These are phyloP conservation scores for Phytophthora sp. DNA, from an alignment of 352 stramenopile species.

Conservation along the genomic window DNA sequence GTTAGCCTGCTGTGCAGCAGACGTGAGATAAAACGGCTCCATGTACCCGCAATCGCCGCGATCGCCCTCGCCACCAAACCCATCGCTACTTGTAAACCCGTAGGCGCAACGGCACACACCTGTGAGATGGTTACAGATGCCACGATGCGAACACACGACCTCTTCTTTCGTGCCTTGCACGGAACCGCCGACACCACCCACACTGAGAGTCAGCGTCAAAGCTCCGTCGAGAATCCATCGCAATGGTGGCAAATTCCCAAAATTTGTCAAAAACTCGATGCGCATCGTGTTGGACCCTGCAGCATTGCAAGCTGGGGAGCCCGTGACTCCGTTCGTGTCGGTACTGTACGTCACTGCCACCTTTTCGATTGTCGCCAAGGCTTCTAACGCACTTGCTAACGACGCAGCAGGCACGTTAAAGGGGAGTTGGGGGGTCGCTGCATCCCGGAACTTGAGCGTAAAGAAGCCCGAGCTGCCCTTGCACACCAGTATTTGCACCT, in stretches of 20 bases:
- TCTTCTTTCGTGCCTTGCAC: slow-evolving; percentile 72
- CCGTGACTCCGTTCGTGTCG: slow-evolving; percentile 24
- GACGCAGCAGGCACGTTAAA: slow-evolving; percentile 41
- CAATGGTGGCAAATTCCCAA: slow-evolving; percentile 66
- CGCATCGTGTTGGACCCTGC: slow-evolving; percentile 61
- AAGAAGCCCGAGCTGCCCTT: slow-evolving; percentile 65
- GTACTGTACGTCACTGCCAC: slow-evolving; percentile 56
- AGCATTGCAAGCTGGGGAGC: slow-evolving; percentile 45
- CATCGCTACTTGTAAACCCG: slow-evolving; percentile 83
- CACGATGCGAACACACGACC: slow-evolving; percentile 63
- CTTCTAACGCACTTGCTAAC: slow-evolving; percentile 44
- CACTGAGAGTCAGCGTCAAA: slow-evolving; percentile 52
- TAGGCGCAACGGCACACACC: slow-evolving; percentile 69
- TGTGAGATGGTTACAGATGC: slow-evolving; percentile 54
- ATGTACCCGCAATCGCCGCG: slow-evolving; percentile 93
- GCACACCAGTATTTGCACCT: slow-evolving; percentile 83
- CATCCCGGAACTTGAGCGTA: slow-evolving; percentile 74
- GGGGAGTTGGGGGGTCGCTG: slow-evolving; percentile 58
- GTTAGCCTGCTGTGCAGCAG: slow-evolving; percentile 67
- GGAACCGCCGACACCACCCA: slow-evolving; percentile 53
- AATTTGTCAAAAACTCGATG: slow-evolving; percentile 71
- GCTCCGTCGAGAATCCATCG: slow-evolving; percentile 73
- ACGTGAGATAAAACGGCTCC: slow-evolving; percentile 76
- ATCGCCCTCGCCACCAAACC: slow-evolving; percentile 77
- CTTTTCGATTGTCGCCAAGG: slow-evolving; percentile 53